A percentile compares a stretch with the other conserved stretches of the same genome.
phyloP scores from a whole-genome alignment of 1,284 basidiomycete species.

The Moesziomyces parantarcticus region DNA sequence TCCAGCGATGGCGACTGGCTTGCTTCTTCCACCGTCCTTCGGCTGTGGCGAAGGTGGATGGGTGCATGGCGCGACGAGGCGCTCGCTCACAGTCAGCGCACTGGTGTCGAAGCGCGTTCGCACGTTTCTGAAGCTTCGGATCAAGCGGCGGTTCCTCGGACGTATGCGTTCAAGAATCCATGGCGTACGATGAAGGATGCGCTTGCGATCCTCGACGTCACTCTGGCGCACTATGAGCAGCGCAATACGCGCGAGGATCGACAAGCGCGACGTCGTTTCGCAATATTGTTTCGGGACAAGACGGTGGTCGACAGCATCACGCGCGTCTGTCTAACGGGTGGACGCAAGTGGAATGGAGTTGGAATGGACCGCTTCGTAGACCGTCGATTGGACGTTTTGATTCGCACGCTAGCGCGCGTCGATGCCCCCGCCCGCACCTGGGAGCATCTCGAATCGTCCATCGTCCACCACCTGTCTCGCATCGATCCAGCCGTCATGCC shows the following conservation, averaged over 20 bases:
- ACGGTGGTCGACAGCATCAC: constrained; percentile 10
- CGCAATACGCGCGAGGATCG: background rate
- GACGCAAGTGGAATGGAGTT: constrained; percentile 14
- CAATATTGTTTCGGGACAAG: constrained; percentile 3
- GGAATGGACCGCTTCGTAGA: background rate
- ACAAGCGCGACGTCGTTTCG: background rate
- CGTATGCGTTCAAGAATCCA: constrained; percentile 14
- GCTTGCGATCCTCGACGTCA: constrained; percentile 13
- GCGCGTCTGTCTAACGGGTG: constrained; percentile 16
- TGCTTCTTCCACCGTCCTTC: constrained; percentile 1
- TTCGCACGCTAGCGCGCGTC: constrained; percentile 16
- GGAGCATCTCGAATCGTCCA: constrained; percentile 16
- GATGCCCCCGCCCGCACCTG: constrained; percentile 15
- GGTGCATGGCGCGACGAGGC: constrained; percentile 24
- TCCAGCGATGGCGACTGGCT: constrained; percentile 4
- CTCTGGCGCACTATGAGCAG: constrained; percentile 18
- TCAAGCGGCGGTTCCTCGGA: background rate
- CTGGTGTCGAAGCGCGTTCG: no score
- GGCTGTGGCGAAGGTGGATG: constrained; percentile 43
- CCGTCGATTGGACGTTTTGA: constrained; percentile 6
- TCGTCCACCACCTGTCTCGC: constrained; percentile 14
- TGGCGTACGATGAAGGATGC: constrained; percentile 38
- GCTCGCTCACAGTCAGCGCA: background rate
- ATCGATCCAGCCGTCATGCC: constrained; percentile 17
- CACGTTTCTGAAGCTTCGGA: no score